Evolutionary conservation across 441 rosid genomes (phyloP).

Genomic region (Pelargonium cotyledonis): DNA sequence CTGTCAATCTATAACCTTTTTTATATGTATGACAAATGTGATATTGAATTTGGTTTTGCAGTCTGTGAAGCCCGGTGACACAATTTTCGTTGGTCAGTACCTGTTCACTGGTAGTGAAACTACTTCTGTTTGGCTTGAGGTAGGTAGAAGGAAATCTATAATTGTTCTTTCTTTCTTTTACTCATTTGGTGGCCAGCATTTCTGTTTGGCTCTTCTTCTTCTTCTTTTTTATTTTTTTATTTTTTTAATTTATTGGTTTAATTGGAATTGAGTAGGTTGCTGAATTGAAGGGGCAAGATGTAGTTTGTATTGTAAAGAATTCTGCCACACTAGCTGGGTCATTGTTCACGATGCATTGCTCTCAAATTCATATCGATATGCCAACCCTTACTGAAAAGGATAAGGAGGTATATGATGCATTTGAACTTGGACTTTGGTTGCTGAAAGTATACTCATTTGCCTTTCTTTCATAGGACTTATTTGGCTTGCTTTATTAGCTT

Average conservation of each 20-base stretch:
- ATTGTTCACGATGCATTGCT: conserved; percentile 72
- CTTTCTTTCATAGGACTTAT: neutral
- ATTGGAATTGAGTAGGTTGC: conserved; percentile 51
- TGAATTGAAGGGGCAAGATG: conserved; percentile 81
- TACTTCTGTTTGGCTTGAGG: conserved; percentile 99
- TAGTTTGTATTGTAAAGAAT: conserved; percentile 75
- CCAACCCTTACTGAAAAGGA: conserved; percentile 90
- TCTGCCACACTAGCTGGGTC: conserved; percentile 80
- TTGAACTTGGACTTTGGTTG: neutral
- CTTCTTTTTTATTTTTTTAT: neutral
- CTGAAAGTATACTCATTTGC: neutral
- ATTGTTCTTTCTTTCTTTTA: neutral
- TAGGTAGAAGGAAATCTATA: conserved; percentile 22
- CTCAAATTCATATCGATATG: conserved; percentile 77
- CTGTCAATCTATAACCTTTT: neutral
- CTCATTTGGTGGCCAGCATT: neutral
- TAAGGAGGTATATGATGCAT: conserved; percentile 51
- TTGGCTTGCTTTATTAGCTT: neutral
- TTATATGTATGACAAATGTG: neutral
- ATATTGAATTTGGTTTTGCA: conserved; percentile 33
- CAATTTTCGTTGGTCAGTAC: conserved; percentile 90
- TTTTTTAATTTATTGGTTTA: neutral
- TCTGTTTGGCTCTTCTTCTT: neutral
- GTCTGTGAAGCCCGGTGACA: conserved; percentile 91
- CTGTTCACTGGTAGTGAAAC: conserved; percentile 97